These are phyloP conservation scores for Gossypium raimondii DNA, from an alignment of 345 rosid genomes.

Conservation along the genomic window DNA sequence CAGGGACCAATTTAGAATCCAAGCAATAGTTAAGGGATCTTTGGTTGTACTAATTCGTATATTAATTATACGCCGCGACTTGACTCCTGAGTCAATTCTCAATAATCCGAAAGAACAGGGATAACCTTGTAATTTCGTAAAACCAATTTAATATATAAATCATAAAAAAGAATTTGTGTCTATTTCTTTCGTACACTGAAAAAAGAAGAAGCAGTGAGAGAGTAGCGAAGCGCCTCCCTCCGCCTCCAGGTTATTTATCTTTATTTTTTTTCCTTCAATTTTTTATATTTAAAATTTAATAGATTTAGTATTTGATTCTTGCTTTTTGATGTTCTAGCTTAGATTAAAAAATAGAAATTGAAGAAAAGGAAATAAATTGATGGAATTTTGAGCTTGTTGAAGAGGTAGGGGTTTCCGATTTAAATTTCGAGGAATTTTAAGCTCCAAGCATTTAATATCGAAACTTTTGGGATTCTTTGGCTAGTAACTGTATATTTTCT, in stretches of 20 bases:
- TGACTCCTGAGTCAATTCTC: too few species aligned
- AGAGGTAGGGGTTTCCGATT: neutral
- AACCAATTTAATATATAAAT: neutral
- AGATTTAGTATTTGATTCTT: neutral
- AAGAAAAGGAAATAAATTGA: neutral
- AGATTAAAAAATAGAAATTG: neutral
- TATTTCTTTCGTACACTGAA: neutral
- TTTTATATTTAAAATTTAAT: neutral
- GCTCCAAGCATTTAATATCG: neutral
- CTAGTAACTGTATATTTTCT: too few species aligned
- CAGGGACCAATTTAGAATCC: too few species aligned
- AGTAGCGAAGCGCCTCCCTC: conserved; percentile 2
- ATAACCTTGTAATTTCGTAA: neutral
- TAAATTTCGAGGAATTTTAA: neutral
- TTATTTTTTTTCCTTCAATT: neutral
- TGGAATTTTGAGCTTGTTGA: neutral
- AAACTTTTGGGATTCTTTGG: neutral
- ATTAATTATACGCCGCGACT: neutral
- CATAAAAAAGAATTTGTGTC: neutral
- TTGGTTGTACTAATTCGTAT: too few species aligned
- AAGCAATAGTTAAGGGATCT: too few species aligned
- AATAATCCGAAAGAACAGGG: neutral
- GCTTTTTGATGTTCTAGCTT: neutral
- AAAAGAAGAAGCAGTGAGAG: neutral
- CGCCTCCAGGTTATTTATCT: neutral